Percentiles rank a stretch among this genome's conserved stretches.
phyloP scores from a whole-genome alignment of 164 flowering plant species.

The Vitis labrusca region DNA sequence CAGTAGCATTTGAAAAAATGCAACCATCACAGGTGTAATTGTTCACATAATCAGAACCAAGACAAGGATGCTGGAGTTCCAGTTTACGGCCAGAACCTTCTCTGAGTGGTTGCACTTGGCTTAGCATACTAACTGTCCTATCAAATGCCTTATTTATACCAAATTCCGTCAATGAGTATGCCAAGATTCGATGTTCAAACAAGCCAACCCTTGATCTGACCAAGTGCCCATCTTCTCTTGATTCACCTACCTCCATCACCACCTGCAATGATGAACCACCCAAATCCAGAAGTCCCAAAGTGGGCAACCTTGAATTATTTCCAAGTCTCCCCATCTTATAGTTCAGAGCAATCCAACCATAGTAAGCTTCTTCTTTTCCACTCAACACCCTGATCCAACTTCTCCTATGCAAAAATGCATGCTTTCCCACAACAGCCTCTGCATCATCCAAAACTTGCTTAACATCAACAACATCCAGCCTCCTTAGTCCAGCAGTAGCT shows the following conservation, averaged over 20 bases:
- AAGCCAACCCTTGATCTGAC: constrained; percentile 45
- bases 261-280: constrained; percentile 84
- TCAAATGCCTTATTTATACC: constrained; percentile 75
- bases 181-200: constrained; percentile 40
- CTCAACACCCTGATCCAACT: constrained; percentile 59
- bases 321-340: constrained; percentile 47
- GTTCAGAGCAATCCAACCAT: constrained; percentile 75
- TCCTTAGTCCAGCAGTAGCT: constrained; percentile 65
- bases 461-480: constrained; percentile 37
- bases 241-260: constrained; percentile 39
- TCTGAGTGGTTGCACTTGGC: constrained; percentile 18
- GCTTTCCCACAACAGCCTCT: constrained; percentile 47
- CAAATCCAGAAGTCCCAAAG: constrained; percentile 68
- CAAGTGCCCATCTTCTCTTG: constrained; percentile 22
- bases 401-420: constrained; percentile 32
- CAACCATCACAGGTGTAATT: constrained; percentile 59
- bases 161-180: constrained; percentile 61
- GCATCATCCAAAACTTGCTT: constrained; percentile 45
- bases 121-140: constrained; percentile 48
- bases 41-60: constrained; percentile 37
- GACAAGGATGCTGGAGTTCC: constrained; percentile 64
- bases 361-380: constrained; percentile 76
- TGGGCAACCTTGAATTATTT: constrained; percentile 24
- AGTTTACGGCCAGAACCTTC: constrained; percentile 16
- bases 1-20: constrained; percentile 13